Conservation (phyloP, 176 grass and related monocot species). For the Cenchrus fungigraminus region DNA sequence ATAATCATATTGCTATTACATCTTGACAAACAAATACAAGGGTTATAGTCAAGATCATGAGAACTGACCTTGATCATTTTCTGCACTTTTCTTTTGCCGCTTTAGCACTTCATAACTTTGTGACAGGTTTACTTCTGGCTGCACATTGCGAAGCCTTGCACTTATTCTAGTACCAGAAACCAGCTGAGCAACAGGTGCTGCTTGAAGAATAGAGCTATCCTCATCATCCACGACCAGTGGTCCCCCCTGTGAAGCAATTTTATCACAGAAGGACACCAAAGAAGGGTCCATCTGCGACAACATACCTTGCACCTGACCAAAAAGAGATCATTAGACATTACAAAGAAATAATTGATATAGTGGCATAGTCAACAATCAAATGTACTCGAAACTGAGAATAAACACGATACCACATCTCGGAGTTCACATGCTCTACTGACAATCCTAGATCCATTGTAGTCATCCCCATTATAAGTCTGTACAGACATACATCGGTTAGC, state of each 20-base stretch:
- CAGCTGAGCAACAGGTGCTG: constrained; percentile 73
- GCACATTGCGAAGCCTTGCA: constrained; percentile 91
- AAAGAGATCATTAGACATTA: constrained; percentile 15
- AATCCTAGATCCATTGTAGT: constrained; percentile 89
- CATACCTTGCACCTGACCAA: constrained; percentile 87
- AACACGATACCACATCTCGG: constrained; percentile 81
- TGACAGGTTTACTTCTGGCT: constrained; percentile 77
- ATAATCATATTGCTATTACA: neutral
- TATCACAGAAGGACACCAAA: constrained; percentile 88
- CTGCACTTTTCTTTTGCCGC: constrained; percentile 71
- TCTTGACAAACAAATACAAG: neutral
- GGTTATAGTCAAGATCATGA: constrained; percentile 7
- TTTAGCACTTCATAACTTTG: constrained; percentile 84
- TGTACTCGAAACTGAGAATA: constrained; percentile 20
- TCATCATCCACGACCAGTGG: constrained; percentile 63
- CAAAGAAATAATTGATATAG: neutral
- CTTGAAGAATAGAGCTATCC: constrained; percentile 68
- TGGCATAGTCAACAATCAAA: constrained; percentile 6
- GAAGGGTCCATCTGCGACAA: constrained; percentile 97
- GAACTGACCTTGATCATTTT: constrained; percentile 69
- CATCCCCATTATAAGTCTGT: constrained; percentile 88
- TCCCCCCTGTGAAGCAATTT: constrained; percentile 85
- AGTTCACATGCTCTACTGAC: constrained; percentile 98
- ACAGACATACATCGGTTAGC: constrained; percentile 26
- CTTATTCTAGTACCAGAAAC: constrained; percentile 77